A percentile compares a stretch with the other conserved stretches of the same genome.
These are phyloP conservation scores for Polyplosphaeria fusca DNA, from an alignment of 495 filamentous ascomycete species.

Conservation along the genomic window DNA sequence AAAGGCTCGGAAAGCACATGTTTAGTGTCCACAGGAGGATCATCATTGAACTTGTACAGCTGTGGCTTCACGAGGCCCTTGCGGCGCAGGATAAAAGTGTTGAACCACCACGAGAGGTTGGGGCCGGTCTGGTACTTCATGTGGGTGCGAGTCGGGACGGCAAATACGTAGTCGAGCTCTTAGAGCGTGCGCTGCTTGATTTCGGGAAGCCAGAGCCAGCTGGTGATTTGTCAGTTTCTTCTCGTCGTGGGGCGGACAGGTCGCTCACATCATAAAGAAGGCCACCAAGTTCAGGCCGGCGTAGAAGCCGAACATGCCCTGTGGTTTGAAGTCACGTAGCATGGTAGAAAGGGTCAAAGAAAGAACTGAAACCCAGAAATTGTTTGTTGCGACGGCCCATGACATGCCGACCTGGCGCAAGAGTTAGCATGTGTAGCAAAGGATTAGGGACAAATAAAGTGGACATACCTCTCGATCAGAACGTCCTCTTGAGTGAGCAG, in stretches of 20 bases:
- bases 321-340: conserved; percentile 39
- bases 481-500: conserved; percentile 49
- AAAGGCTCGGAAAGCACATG: no score
- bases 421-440: no score
- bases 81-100: conserved; percentile 16
- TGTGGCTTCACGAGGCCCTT: conserved; percentile 11
- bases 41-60: conserved; percentile 28
- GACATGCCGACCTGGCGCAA: conserved; percentile 71
- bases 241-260: background rate
- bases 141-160: conserved; percentile 40
- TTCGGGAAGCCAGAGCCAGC: conserved; percentile 63
- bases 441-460: no score
- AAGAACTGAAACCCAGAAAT: conserved; percentile 65
- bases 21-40: background rate
- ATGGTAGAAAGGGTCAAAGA: conserved; percentile 64
- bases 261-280: conserved; percentile 53
- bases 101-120: conserved; percentile 37
- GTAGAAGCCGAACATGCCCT: conserved; percentile 46
- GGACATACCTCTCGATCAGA: conserved; percentile 39
- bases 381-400: conserved; percentile 65
- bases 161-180: conserved; percentile 77
- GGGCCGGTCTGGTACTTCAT: conserved; percentile 40
- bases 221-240: background rate
- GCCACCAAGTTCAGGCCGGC: conserved; percentile 60
- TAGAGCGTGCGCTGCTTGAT: conserved; percentile 69